Conservation (phyloP, 306 rosid genomes). For the Castanospermum australe region DNA sequence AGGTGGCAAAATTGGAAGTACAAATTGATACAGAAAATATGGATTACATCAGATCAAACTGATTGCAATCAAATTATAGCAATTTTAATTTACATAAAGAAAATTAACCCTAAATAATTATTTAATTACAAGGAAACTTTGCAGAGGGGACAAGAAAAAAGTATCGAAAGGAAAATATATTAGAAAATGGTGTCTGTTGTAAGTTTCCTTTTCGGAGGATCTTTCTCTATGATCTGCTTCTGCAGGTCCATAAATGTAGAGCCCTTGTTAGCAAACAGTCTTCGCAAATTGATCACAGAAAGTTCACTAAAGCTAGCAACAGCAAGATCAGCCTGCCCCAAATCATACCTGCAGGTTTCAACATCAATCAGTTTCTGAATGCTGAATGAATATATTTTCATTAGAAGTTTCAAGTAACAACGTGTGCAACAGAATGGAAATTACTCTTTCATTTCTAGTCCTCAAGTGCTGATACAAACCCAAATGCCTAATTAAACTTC, state of each 20-base stretch:
- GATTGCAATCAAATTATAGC: no score
- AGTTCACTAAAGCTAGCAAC: constrained; percentile 85
- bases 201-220: constrained; percentile 84
- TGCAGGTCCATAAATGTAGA: constrained; percentile 90
- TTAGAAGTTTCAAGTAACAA: background rate
- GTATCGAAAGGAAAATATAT: constrained; percentile 7
- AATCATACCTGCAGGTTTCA: constrained; percentile 69
- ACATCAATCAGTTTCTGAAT: constrained; percentile 24
- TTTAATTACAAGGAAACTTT: constrained; percentile 43
- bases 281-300: constrained; percentile 90
- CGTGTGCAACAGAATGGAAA: background rate
- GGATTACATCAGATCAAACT: constrained; percentile 36
- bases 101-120: constrained; percentile 33
- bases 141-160: background rate
- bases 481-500: background rate
- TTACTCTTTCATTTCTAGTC: background rate
- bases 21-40: background rate
- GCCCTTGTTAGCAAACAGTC: constrained; percentile 90
- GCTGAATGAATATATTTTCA: constrained; percentile 6
- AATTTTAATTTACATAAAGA: no score
- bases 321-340: constrained; percentile 98
- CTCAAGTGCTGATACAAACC: background rate
- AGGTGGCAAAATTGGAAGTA: background rate
- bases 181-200: constrained; percentile 82
- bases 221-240: constrained; percentile 72